Evolutionary conservation across 129 eudicot genomes (phyloP), one percentile per base, ranked within the genome.

Genomic region (Solidago caesia): DNA sequence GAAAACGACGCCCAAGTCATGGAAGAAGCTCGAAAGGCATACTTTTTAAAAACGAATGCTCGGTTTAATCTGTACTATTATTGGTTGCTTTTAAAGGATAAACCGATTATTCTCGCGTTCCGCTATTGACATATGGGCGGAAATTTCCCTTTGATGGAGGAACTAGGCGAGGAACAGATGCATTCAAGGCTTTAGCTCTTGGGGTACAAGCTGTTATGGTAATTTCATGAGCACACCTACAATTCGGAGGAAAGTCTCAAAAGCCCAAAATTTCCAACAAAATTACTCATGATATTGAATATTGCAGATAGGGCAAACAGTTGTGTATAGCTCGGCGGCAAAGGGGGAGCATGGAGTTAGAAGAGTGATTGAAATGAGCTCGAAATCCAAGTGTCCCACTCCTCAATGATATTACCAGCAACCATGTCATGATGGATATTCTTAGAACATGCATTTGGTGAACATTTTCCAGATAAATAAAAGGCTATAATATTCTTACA

Each of bases 181-280:
- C 88, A 53, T 92, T 89, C 87, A 88, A 92, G 86, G 96, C 98
- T 66, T 88, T 89, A 62, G 95, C 91, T 43, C 94, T 92, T 7
- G 98, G 97, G 26, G 94, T 94, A 68, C 80, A 82, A 59, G 92
- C 93, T 43, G 96, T 92, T 49, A 49, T 92, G 88, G 97, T 89
- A 83, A 80, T 68, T 15, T 68, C 61, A 42, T 8, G 43, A 42
- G n/a, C n/a, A n/a, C n/a, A n/a, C n/a, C n/a, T n/a, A n/a, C n/a
- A n/a, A n/a, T n/a, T n/a, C n/a, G n/a, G n/a, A n/a, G n/a, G n/a
- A n/a, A n/a, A n/a, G n/a, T n/a, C n/a, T n/a, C n/a, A n/a, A n/a
- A n/a, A n/a, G n/a, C n/a, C n/a, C n/a, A n/a, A n/a, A n/a, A n/a
- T n/a, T n/a, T n/a, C n/a, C n/a, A n/a, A n/a, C n/a, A n/a, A n/a